Evolutionary conservation across 148 eudicot species (phyloP), one percentile per base, ranked within the genome.

Genomic region (Nepenthes gracilis): DNA sequence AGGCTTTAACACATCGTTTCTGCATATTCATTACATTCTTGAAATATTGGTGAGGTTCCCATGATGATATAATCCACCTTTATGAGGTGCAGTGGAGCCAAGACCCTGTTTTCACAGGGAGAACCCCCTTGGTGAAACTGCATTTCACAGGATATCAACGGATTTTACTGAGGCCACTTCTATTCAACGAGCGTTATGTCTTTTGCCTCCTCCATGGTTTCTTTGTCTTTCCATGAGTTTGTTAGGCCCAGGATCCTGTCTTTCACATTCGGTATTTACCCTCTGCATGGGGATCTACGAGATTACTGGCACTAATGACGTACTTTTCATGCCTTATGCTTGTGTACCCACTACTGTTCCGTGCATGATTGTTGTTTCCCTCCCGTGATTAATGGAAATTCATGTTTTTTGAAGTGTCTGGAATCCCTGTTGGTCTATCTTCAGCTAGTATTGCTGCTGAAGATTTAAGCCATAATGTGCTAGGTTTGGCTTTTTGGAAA

Each of bases 101-200:
- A 76, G 86, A 36, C 81, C 79, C 83, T 87, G 88, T 59, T 59
- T 72, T 68, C 43, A 23, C 81, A 70, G 85, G 85, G 81, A 74
- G 83, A 84, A 75, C 95, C 84, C 63, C 67, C 86, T 78, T 71
- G 77, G 80, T 71, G 72, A 78, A 72, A 54, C 79, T 72, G 47
- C 75, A 74, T 75, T 72, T 54, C 76, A 74, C 5, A 69, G 57
- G 90, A 80, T 64, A 54, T 64, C 56, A 57, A 33, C 55, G 87
- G 90, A 67, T 74, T 82, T 61, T 5, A 47, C 85, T 83, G 80
- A 81, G 83, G 78, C 50, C 23, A 23, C 23, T 0, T 23, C 23
- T 23, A 23, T 23, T 23, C 23, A 23, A 0, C 23, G 23, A 23
- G 23, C 0, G 23, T 23, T 23, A 23, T 23, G 23, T 23, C 23